Conservation (phyloP, 2,329 filamentous ascomycete genomes). For the Tolypocladium guangdongense region DNA sequence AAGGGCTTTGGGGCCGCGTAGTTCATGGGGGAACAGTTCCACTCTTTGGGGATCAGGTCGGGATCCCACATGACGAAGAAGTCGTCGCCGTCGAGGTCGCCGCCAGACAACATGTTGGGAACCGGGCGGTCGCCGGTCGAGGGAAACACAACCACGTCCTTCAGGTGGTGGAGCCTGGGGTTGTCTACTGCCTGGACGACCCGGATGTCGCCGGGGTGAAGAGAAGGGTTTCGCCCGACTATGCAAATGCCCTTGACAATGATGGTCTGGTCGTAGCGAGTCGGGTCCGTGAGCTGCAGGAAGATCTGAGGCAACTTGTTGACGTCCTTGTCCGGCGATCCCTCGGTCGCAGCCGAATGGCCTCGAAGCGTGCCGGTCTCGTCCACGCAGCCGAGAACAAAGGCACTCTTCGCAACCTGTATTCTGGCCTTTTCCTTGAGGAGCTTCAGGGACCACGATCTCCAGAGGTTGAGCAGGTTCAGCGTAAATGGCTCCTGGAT, state of each 20-base stretch:
- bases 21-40: slow-evolving; percentile 70
- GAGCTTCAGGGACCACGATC: slow-evolving; percentile 77
- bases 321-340: slow-evolving; percentile 29
- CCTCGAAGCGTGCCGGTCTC: slow-evolving; percentile 70
- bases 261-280: slow-evolving; percentile 41
- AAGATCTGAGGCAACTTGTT: slow-evolving; percentile 73
- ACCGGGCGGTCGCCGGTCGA: slow-evolving; percentile 73
- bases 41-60: slow-evolving; percentile 55
- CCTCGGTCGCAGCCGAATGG: slow-evolving; percentile 42
- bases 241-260: slow-evolving; percentile 70
- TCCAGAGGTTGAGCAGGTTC: slow-evolving; percentile 74
- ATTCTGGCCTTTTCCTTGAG: slow-evolving; percentile 91
- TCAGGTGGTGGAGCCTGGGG: slow-evolving; percentile 61
- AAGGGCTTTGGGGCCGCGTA: slow-evolving; percentile 50
- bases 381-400: slow-evolving; percentile 79
- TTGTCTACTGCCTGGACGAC: slow-evolving; percentile 76
- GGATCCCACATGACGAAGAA: slow-evolving; percentile 90
- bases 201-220: slow-evolving; percentile 86
- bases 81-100: slow-evolving; percentile 92
- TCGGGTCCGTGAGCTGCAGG: slow-evolving; percentile 59
- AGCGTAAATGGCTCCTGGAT: slow-evolving; percentile 67
- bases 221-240: slow-evolving; percentile 81
- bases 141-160: slow-evolving; percentile 80
- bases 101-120: slow-evolving; percentile 90
- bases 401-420: slow-evolving; percentile 69